Evolutionary conservation across 257 asterid species (phyloP).

Genomic region (Przewalskia tangutica): DNA sequence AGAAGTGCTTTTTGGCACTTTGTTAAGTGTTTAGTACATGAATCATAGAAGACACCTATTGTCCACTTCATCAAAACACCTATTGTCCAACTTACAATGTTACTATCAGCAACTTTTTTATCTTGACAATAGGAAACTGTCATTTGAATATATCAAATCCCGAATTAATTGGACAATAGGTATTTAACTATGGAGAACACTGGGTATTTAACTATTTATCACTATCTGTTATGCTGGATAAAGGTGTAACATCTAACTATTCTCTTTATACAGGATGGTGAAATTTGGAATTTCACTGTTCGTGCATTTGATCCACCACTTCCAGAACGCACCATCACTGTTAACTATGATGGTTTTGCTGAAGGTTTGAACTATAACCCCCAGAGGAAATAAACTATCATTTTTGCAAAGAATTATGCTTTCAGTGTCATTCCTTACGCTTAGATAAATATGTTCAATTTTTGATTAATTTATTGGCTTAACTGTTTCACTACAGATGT

Average conservation of each 20-base stretch:
- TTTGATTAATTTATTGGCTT: constrained; percentile 1
- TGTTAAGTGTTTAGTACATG: background rate
- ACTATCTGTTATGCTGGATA: constrained; percentile 4
- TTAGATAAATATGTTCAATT: background rate
- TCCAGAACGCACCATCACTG: constrained; percentile 71
- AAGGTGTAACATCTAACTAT: background rate
- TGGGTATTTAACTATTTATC: background rate
- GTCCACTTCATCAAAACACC: background rate
- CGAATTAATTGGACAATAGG: background rate
- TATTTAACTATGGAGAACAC: background rate
- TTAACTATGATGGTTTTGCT: constrained; percentile 91
- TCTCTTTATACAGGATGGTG: constrained; percentile 72
- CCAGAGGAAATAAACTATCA: background rate
- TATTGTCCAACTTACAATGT: background rate
- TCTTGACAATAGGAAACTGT: background rate
- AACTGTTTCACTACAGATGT: constrained; percentile 48
- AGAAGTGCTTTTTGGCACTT: background rate
- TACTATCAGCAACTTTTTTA: background rate
- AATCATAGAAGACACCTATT: background rate
- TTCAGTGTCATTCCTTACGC: background rate
- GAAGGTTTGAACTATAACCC: constrained; percentile 47
- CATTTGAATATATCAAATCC: background rate
- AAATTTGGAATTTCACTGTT: constrained; percentile 95
- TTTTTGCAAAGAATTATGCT: background rate
- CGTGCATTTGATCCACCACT: constrained; percentile 67